Percentiles rank a stretch among this genome's conserved stretches.
phyloP scores from a whole-genome alignment of 1,284 basidiomycete genomes.

The Pascua sp. region DNA sequence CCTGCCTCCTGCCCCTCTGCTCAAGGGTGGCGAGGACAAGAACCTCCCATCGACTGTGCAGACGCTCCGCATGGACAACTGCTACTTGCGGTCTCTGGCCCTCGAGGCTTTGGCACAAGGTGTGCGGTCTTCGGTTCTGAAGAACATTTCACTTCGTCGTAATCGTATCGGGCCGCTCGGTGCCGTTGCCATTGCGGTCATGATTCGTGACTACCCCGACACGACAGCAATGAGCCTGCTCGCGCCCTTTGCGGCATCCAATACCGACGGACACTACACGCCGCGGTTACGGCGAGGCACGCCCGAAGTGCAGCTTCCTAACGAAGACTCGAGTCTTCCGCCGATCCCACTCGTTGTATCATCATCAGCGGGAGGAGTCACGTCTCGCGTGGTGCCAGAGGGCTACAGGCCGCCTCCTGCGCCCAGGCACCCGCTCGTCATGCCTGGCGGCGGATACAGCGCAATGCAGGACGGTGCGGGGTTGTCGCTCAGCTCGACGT shows the following conservation, averaged over 20 bases:
- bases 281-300: slow-evolving; percentile 4
- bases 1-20: slow-evolving; percentile 38
- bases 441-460: slow-evolving; percentile 33
- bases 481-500: slow-evolving; percentile 13
- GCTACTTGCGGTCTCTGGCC: slow-evolving; percentile 64
- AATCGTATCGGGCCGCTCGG: slow-evolving; percentile 78
- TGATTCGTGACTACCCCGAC: slow-evolving; percentile 92
- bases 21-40: slow-evolving; percentile 26
- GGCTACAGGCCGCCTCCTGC: slow-evolving; percentile 38
- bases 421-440: slow-evolving; percentile 34
- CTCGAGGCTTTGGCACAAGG: slow-evolving; percentile 74
- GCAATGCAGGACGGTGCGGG: slow-evolving; percentile 29
- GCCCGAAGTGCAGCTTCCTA: slow-evolving; percentile 2
- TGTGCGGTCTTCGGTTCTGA: slow-evolving; percentile 73
- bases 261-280: neutral
- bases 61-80: slow-evolving; percentile 80
- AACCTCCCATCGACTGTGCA: slow-evolving; percentile 51
- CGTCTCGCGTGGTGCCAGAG: slow-evolving; percentile 59
- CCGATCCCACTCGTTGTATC: slow-evolving; percentile 61
- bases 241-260: neutral
- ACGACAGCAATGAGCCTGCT: slow-evolving; percentile 35
- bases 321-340: slow-evolving; percentile 28
- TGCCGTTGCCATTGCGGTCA: slow-evolving; percentile 84
- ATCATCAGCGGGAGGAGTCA: slow-evolving; percentile 71
- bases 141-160: slow-evolving; percentile 79